phyloP scores from a whole-genome alignment of 495 filamentous ascomycete species.

The Penicillium bovifimosum region DNA sequence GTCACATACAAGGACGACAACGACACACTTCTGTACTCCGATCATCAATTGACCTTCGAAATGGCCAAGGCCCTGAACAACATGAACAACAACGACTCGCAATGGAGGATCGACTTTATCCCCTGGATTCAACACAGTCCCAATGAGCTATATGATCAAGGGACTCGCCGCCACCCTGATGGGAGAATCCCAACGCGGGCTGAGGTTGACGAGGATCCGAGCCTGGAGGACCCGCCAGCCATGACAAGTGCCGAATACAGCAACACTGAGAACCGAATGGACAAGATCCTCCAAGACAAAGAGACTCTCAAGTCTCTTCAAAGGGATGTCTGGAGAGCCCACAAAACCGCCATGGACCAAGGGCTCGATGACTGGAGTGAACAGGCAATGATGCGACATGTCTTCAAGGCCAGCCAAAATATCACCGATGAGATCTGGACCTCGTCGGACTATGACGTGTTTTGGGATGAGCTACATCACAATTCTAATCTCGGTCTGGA shows the following conservation, averaged over 20 bases:
- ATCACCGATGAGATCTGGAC: constrained; percentile 26
- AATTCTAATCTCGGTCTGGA: constrained; percentile 24
- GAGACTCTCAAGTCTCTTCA: constrained; percentile 19
- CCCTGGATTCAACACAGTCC: constrained; percentile 52
- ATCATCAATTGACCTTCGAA: constrained; percentile 56
- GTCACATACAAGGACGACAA: constrained; percentile 38
- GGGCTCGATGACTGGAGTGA: constrained; percentile 27
- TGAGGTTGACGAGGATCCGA: constrained; percentile 24
- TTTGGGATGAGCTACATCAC: constrained; percentile 26
- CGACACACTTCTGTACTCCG: constrained; percentile 44
- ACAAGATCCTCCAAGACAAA: constrained; percentile 14
- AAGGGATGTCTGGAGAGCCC: constrained; percentile 19
- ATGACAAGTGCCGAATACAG: constrained; percentile 10
- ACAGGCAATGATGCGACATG: constrained; percentile 24
- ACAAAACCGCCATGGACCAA: constrained; percentile 21
- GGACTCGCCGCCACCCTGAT: constrained; percentile 46
- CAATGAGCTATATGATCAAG: constrained; percentile 47
- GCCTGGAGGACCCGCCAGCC: constrained; percentile 11
- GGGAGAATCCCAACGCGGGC: constrained; percentile 36
- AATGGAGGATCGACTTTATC: constrained; percentile 56
- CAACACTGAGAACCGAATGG: constrained; percentile 11
- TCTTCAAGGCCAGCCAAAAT: constrained; percentile 20
- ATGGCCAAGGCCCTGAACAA: constrained; percentile 51
- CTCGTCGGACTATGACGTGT: constrained; percentile 19
- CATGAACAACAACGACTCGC: constrained; percentile 45